phyloP scores from a whole-genome alignment of 1,139 yeast genomes.

The Scheffersomyces titani region DNA sequence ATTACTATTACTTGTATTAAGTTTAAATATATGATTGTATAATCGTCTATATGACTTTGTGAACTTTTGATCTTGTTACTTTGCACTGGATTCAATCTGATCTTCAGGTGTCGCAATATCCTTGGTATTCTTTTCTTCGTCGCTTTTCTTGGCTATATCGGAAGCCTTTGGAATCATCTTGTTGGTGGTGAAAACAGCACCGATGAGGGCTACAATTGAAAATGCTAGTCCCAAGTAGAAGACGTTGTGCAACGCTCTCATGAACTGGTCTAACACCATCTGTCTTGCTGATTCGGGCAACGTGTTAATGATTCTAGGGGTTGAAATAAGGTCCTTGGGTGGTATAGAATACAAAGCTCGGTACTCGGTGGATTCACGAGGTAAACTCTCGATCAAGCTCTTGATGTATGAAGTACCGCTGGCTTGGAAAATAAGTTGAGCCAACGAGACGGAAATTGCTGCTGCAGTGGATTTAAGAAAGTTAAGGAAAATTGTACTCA shows the following conservation, averaged over 20 bases:
- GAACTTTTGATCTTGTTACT: background rate
- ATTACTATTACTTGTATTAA: background rate
- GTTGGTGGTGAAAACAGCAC: slow-evolving; percentile 36
- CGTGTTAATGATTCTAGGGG: slow-evolving; percentile 18
- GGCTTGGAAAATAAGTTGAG: slow-evolving; percentile 12
- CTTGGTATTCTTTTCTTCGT: background rate
- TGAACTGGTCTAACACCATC: slow-evolving; percentile 27
- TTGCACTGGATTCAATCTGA: background rate
- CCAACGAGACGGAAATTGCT: slow-evolving; percentile 44
- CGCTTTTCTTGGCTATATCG: background rate
- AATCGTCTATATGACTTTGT: background rate
- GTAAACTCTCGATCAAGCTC: slow-evolving; percentile 18
- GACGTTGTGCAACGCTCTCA: slow-evolving; percentile 39
- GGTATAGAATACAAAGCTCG: slow-evolving; percentile 19
- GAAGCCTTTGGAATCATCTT: slow-evolving; percentile 31
- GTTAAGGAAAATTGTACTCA: slow-evolving; percentile 47
- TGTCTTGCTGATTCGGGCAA: slow-evolving; percentile 21
- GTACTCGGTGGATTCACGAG: slow-evolving; percentile 12
- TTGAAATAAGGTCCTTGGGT: slow-evolving; percentile 16
- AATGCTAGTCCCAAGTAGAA: slow-evolving; percentile 42
- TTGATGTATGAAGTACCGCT: slow-evolving; percentile 4
- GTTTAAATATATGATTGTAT: background rate
- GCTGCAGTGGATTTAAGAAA: slow-evolving; percentile 50
- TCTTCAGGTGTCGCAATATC: background rate
- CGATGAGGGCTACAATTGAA: slow-evolving; percentile 29